These are phyloP conservation scores for Phytophthora pistaciae DNA, from an alignment of 352 stramenopile species.

Conservation along the genomic window DNA sequence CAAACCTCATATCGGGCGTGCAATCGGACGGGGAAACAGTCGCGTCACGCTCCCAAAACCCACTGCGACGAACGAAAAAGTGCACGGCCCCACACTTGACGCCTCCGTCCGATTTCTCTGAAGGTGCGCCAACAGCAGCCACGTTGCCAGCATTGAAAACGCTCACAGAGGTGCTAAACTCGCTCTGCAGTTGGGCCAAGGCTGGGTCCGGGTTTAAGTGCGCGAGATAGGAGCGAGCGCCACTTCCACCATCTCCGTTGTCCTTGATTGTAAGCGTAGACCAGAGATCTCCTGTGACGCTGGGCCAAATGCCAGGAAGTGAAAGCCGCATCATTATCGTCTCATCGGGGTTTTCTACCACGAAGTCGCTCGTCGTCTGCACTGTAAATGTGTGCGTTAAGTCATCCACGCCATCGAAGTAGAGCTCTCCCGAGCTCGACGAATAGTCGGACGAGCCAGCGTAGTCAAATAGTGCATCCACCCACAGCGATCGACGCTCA, in stretches of 20 bases:
- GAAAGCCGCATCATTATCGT: constrained; percentile 91
- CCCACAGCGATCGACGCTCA: constrained; percentile 79
- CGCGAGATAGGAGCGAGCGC: constrained; percentile 70
- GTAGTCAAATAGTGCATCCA: constrained; percentile 91
- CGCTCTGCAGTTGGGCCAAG: constrained; percentile 43
- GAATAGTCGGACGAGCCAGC: constrained; percentile 91
- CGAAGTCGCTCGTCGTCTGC: constrained; percentile 89
- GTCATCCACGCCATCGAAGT: constrained; percentile 64
- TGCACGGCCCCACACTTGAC: constrained; percentile 70
- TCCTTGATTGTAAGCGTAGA: constrained; percentile 91
- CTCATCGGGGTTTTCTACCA: constrained; percentile 94
- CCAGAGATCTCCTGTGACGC: constrained; percentile 86
- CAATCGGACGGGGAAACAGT: constrained; percentile 65
- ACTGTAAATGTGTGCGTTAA: constrained; percentile 74
- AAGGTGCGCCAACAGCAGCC: constrained; percentile 72
- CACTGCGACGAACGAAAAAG: constrained; percentile 69
- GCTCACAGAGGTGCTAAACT: constrained; percentile 65
- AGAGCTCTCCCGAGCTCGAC: constrained; percentile 66
- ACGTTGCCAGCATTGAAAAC: constrained; percentile 73
- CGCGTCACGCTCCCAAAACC: constrained; percentile 74
- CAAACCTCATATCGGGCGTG: constrained; percentile 59
- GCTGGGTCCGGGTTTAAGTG: constrained; percentile 52
- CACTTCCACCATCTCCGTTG: constrained; percentile 91
- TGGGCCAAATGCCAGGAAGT: constrained; percentile 94
- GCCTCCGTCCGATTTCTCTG: constrained; percentile 43